A percentile compares a stretch with the other conserved stretches of the same genome.
Conservation (phyloP, 2,329 filamentous ascomycete species). For the Metarhizium guizhouense region DNA sequence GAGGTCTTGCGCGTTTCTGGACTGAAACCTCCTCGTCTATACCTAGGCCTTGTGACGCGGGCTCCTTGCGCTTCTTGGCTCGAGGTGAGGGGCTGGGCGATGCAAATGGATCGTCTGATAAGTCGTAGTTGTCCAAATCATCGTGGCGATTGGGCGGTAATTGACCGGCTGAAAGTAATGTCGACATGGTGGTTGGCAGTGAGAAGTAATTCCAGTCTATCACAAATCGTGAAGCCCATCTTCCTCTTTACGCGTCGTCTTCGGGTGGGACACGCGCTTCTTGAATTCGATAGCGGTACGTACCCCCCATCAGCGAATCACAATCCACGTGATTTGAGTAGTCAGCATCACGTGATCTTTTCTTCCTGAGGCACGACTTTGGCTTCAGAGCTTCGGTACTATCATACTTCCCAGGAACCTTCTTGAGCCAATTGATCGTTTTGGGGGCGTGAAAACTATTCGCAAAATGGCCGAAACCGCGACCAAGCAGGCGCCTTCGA, state of each 20-base stretch:
- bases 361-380: slow-evolving; percentile 19
- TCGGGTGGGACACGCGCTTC: slow-evolving; percentile 7
- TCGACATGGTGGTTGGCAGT: slow-evolving; percentile 12
- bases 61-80: slow-evolving; percentile 39
- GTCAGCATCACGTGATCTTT: slow-evolving; percentile 17
- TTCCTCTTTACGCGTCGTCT: slow-evolving; percentile 10
- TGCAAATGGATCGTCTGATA: slow-evolving; percentile 44
- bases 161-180: slow-evolving; percentile 12
- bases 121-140: slow-evolving; percentile 69
- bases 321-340: slow-evolving; percentile 3
- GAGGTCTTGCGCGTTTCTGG: slow-evolving; percentile 60
- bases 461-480: slow-evolving; percentile 29
- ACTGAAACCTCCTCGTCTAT: slow-evolving; percentile 83
- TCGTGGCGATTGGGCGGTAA: slow-evolving; percentile 31
- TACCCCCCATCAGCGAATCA: neutral
- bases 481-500: slow-evolving; percentile 26
- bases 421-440: slow-evolving; percentile 15
- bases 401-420: neutral
- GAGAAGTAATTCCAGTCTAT: no score
- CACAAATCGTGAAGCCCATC: neutral
- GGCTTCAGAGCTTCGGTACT: slow-evolving; percentile 13
- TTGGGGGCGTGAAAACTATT: slow-evolving; percentile 16
- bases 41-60: slow-evolving; percentile 49
- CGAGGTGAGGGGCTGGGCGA: slow-evolving; percentile 33
- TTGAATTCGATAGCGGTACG: neutral